Base-by-base conservation (phyloP, 306 rosid genomes). In the Sesbania bispinosa region DNA sequence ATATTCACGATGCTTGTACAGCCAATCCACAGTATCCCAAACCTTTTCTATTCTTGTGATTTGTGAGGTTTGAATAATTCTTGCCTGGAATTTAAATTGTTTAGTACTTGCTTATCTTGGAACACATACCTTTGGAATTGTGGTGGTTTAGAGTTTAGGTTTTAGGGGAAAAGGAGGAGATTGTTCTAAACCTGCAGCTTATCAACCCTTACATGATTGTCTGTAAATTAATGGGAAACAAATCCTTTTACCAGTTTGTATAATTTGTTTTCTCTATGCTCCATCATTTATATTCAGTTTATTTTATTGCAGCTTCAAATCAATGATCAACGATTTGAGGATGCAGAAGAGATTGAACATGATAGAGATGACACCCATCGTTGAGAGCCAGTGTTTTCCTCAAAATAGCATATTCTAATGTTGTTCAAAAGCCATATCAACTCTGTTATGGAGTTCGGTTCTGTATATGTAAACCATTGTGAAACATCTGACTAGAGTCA, bases 241-340 rank as follows among this genome's bases (percentile, higher is more conserved):
- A 5, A 1, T 47, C 42, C 38, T 48, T 64, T 36, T 27, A 23
- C 65, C 48, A 7, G 19, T 42, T 57, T 76, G 46, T 46, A 21
- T 71, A 16, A 19, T 29, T 32, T 50, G 21, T 33, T n/a, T n/a
- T 26, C 15, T 30, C 11, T 26, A n/a, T 71, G 55, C 5, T 35
- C 13, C 24, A 30, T 50, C 43, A 26, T 67, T 67, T 26, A 62
- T 42, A 29, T 62, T 62, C 69, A 45, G 13, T 45, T 39, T 62
- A 13, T 63, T 58, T 41, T 61, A 20, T 51, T 76, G 77, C 83
- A 93, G 98, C 98, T 93, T 80, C 92, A 83, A 62, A 93, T 90
- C 79, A 80, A 87, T 38, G 98, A 93, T 53, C 82, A 78, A 41
- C 86, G 96, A 36, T 93, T 88, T 50, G 97, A 90, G 80, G 98